phyloP scores from a whole-genome alignment of 169 alveolate genomes.

The Eimeria maxima region DNA sequence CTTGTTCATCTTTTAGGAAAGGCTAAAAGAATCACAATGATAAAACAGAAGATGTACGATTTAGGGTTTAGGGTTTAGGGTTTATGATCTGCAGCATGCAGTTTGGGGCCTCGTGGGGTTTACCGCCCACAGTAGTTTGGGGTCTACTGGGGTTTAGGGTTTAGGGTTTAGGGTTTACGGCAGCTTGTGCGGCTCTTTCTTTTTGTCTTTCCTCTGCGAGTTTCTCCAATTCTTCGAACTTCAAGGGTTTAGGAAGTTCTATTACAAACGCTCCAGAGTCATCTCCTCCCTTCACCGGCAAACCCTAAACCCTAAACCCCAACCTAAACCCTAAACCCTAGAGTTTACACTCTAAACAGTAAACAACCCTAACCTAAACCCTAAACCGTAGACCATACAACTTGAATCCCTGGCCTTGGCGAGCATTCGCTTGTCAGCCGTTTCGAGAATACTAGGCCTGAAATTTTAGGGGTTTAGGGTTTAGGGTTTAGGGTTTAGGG shows the following conservation, averaged over 20 bases:
- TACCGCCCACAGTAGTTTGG: no score
- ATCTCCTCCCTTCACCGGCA: neutral
- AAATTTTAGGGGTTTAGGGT: neutral
- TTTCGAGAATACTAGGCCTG: neutral
- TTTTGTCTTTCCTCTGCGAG: neutral
- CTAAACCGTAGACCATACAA: conserved; percentile 3
- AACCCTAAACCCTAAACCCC: no score
- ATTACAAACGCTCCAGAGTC: neutral
- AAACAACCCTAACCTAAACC: conserved; percentile 39
- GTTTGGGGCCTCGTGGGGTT: no score
- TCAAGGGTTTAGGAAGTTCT: conserved; percentile 23
- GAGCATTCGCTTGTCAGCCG: neutral
- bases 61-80: no score
- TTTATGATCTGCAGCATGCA: no score
- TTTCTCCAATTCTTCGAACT: conserved; percentile 17
- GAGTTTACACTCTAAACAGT: neutral
- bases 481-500: conserved; percentile 44
- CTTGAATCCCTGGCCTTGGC: neutral
- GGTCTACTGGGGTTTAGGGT: conserved; percentile 8
- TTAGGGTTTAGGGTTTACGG: conserved; percentile 60
- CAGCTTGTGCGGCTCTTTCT: neutral
- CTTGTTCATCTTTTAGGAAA: neutral
- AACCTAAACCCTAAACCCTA: no score
- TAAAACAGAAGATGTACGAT: no score
- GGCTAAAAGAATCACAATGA: neutral